Evolutionary conservation across 495 filamentous ascomycete genomes (phyloP).

Genomic region (Haplographium delicatum): DNA sequence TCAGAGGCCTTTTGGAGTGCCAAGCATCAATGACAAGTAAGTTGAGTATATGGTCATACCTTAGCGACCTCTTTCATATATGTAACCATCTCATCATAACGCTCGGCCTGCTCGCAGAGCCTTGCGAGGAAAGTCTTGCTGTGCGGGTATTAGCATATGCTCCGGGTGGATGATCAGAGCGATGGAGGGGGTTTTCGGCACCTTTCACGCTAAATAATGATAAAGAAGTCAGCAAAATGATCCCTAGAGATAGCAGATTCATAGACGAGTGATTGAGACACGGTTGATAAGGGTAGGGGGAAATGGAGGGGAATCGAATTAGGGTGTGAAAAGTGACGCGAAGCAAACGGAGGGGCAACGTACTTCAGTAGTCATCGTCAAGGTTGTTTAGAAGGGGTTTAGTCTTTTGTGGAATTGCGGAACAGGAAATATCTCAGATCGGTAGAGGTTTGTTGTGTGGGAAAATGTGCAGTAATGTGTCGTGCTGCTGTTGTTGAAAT

Average conservation of each 20-base stretch:
- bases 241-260: background rate
- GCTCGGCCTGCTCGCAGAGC: slow-evolving; percentile 99
- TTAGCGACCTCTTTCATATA: slow-evolving; percentile 99
- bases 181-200: slow-evolving; percentile 33
- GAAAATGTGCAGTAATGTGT: background rate
- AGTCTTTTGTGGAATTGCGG: background rate
- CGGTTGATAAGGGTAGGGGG: slow-evolving; percentile 34
- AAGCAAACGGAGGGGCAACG: slow-evolving; percentile 31
- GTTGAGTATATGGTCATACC: slow-evolving; percentile 48
- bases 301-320: slow-evolving; percentile 28
- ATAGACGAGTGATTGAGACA: slow-evolving; percentile 7
- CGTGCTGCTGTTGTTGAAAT: background rate
- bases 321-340: slow-evolving; percentile 19
- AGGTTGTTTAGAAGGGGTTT: slow-evolving; percentile 1
- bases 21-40: slow-evolving; percentile 3
- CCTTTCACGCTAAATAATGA: slow-evolving; percentile 71
- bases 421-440: slow-evolving; percentile 2
- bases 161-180: background rate
- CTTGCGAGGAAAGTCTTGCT: slow-evolving; percentile 99
- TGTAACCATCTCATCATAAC: slow-evolving; percentile 99
- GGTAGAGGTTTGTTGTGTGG: slow-evolving; percentile 11
- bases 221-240: slow-evolving; percentile 26
- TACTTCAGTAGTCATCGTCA: slow-evolving; percentile 65
- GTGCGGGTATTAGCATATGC: slow-evolving; percentile 22
- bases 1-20: background rate